Percentiles rank a stretch among this genome's conserved stretches.
These are phyloP conservation scores for Colletotrichum lupini DNA, from an alignment of 2,329 filamentous ascomycete species.

Conservation along the genomic window DNA sequence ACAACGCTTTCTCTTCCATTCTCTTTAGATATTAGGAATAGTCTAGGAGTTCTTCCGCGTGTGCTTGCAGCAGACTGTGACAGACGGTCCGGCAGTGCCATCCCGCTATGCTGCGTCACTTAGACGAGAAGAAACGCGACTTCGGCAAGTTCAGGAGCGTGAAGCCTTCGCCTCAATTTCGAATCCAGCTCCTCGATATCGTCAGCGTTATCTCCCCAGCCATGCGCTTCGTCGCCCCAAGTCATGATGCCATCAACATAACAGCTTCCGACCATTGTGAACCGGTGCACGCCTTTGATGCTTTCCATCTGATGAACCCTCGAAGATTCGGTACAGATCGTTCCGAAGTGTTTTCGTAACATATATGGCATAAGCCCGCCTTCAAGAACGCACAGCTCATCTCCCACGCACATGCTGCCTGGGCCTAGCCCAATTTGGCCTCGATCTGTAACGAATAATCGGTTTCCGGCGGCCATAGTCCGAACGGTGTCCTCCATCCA, in stretches of 20 bases:
- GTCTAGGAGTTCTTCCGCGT: no score
- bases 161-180: not conserved
- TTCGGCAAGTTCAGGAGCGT: not conserved
- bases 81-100: no score
- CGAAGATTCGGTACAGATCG: not conserved
- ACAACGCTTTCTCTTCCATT: no score
- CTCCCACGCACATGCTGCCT: not conserved
- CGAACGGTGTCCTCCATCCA: constrained; percentile 7
- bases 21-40: no score
- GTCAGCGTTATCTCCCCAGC: not conserved
- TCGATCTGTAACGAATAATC: not conserved
- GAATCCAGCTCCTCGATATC: not conserved
- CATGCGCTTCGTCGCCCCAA: not conserved
- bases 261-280: constrained; percentile 18
- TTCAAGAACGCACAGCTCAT: constrained; percentile 6
- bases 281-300: not conserved
- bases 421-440: constrained; percentile 13
- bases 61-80: no score
- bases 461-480: not conserved
- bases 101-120: not conserved
- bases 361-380: constrained; percentile 19
- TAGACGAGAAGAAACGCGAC: not conserved
- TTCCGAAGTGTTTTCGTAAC: not conserved
- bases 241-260: constrained; percentile 24
- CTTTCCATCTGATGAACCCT: not conserved